A percentile compares a stretch with the other conserved stretches of the same genome.
phyloP scores from a whole-genome alignment of 768 basidiomycete species.

The Phaeotremella skinneri region DNA sequence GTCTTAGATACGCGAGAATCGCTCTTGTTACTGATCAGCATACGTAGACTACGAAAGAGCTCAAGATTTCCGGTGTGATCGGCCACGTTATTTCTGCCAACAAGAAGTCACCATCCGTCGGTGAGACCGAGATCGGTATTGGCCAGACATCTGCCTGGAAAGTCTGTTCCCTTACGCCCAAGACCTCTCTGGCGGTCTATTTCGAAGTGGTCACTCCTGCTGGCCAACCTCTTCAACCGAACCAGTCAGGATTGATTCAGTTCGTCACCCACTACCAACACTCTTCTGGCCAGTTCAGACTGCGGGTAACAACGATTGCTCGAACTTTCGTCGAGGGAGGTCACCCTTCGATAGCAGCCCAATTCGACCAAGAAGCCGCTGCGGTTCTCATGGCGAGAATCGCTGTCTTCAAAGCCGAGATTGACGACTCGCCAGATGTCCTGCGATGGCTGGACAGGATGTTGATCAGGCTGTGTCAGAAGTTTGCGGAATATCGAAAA shows the following conservation, averaged over 20 bases:
- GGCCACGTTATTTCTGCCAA: slow-evolving; percentile 96
- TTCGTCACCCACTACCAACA: slow-evolving; percentile 99
- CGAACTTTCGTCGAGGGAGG: slow-evolving; percentile 97
- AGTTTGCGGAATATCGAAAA: slow-evolving; percentile 98
- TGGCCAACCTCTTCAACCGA: slow-evolving; percentile 83
- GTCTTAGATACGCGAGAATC: slow-evolving; percentile 9
- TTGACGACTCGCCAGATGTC: slow-evolving; percentile 95
- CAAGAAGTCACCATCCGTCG: slow-evolving; percentile 93
- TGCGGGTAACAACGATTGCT: slow-evolving; percentile 97
- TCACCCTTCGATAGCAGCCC: slow-evolving; percentile 85
- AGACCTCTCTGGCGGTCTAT: slow-evolving; percentile 85
- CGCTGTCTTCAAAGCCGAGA: slow-evolving; percentile 98
- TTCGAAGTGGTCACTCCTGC: slow-evolving; percentile 98
- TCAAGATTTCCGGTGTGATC: slow-evolving; percentile 96
- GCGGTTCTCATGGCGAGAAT: slow-evolving; percentile 98
- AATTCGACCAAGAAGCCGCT: slow-evolving; percentile 96
- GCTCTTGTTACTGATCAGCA: slow-evolving; percentile 2
- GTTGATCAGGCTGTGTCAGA: slow-evolving; percentile 97
- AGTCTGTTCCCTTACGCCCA: slow-evolving; percentile 83
- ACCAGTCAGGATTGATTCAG: slow-evolving; percentile 85
- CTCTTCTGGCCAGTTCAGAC: slow-evolving; percentile 85
- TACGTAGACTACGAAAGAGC: slow-evolving; percentile 88
- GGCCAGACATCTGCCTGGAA: slow-evolving; percentile 99
- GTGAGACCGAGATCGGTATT: slow-evolving; percentile 98
- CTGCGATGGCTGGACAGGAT: slow-evolving; percentile 96